Percentiles rank a stretch among this genome's conserved stretches.
phyloP scores from a whole-genome alignment of 75 land plant genomes.

The Chamaecyparis obtusa region DNA sequence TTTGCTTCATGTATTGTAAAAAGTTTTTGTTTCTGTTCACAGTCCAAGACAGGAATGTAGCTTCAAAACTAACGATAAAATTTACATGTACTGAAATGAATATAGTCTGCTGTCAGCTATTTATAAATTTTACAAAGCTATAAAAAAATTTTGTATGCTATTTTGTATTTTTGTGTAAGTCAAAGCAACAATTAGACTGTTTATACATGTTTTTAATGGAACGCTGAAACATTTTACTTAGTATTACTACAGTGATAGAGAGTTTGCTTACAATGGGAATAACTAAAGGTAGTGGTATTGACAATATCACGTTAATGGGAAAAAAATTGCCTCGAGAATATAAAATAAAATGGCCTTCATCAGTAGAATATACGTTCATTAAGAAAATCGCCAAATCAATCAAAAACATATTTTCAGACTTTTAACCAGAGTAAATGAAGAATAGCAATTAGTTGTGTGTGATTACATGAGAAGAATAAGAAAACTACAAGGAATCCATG shows the following conservation, averaged over 20 bases:
- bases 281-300: neutral
- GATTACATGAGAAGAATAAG: neutral
- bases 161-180: too few relatives aligned
- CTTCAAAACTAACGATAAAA: too few relatives aligned
- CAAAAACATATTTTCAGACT: neutral
- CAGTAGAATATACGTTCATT: neutral
- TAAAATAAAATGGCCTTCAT: neutral
- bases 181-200: too few relatives aligned
- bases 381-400: neutral
- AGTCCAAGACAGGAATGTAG: too few relatives aligned
- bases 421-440: neutral
- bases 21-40: too few relatives aligned
- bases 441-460: neutral
- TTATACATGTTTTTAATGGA: too few relatives aligned
- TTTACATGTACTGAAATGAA: too few relatives aligned
- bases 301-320: neutral
- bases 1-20: too few relatives aligned
- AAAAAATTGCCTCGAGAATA: neutral
- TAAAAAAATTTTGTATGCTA: too few relatives aligned
- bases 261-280: neutral
- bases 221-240: neutral
- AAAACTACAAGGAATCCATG: neutral
- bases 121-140: too few relatives aligned
- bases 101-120: too few relatives aligned
- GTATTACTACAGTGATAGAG: neutral